Evolutionary conservation across 768 basidiomycete species (phyloP), one percentile per base, ranked within the genome.

Genomic region (Leccinum broughii): DNA sequence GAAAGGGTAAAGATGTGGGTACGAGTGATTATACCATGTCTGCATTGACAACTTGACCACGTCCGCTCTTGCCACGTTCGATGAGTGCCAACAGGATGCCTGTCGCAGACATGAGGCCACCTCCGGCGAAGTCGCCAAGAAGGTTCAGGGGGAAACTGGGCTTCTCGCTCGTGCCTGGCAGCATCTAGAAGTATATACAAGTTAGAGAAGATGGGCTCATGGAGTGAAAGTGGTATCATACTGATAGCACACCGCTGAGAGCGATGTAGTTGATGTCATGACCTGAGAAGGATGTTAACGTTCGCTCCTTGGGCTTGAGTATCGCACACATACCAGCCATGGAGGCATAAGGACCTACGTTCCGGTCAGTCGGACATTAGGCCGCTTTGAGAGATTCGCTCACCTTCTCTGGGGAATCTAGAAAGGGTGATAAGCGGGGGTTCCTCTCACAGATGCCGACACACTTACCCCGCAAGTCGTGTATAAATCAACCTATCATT

Each of bases 251-350:
- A 0, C 92, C 92, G 60, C 88, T 91, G 35, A 90, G 77, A 15
- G 92, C 91, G 13, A 92, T 80, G 69, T 92, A 93, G 71, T 93
- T 93, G 58, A 93, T 82, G 68, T 94, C 92, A 68, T 94, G 92
- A 17, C 92, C 92, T 86, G 49, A 20, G 11, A 46, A 20, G 58
- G 53, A 41, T 28, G 17, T 56, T 8, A 26, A 56, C 24, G 35
- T 54, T 44, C 50, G 32, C 17, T 28, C 32, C 9, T 41, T n/a
- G 34, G n/a, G 46, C 22, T 62, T 32, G 13, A 49, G 41, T 37
- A 57, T 54, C 15, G 56, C 5, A 35, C 15, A 67, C 79, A 30
- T 68, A 87, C 89, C 90, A 34, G 92, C 92, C 88, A 90, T 90
- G 65, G 86, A 78, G 66, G 84, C 85, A 62, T 89, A 82, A 1